A percentile compares a stretch with the other conserved stretches of the same genome.
phyloP scores from a whole-genome alignment of 176 grass and related monocot species.

The Eragrostis curvula region DNA sequence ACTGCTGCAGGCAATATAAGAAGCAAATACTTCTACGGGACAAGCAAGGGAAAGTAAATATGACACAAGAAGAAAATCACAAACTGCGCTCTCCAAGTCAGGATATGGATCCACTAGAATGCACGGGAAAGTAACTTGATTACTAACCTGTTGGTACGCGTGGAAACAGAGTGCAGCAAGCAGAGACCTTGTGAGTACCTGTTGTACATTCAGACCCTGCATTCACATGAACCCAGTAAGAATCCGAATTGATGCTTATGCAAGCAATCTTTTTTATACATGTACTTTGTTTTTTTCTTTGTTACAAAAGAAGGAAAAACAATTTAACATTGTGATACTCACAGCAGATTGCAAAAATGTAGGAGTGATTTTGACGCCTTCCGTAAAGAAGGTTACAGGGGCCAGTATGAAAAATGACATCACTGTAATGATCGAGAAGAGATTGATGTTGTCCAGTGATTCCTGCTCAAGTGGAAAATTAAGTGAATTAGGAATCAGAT shows the following conservation, averaged over 20 bases:
- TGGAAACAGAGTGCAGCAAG: slow-evolving; percentile 88
- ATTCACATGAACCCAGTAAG: slow-evolving; percentile 22
- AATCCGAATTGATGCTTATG: neutral
- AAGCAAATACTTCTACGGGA: neutral
- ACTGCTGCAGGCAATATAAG: neutral
- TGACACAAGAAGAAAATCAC: neutral
- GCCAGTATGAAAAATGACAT: slow-evolving; percentile 96
- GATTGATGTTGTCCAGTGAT: slow-evolving; percentile 73
- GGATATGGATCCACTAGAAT: neutral
- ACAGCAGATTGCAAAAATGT: slow-evolving; percentile 75
- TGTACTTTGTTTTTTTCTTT: neutral
- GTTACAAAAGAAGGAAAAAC: neutral
- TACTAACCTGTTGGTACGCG: slow-evolving; percentile 87
- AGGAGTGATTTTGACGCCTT: slow-evolving; percentile 85
- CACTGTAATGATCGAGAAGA: slow-evolving; percentile 92
- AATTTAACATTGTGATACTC: slow-evolving; percentile 42
- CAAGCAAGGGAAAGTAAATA: neutral
- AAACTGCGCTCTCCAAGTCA: neutral
- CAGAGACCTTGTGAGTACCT: slow-evolving; percentile 71
- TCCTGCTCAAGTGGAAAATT: slow-evolving; percentile 29
- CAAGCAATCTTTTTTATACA: neutral
- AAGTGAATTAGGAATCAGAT: slow-evolving; percentile 22
- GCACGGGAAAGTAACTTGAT: slow-evolving; percentile 3
- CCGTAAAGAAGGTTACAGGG: slow-evolving; percentile 72
- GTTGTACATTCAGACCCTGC: slow-evolving; percentile 79